Evolutionary conservation across 2,329 filamentous ascomycete genomes (phyloP).

Genomic region (Penicillium sp.): DNA sequence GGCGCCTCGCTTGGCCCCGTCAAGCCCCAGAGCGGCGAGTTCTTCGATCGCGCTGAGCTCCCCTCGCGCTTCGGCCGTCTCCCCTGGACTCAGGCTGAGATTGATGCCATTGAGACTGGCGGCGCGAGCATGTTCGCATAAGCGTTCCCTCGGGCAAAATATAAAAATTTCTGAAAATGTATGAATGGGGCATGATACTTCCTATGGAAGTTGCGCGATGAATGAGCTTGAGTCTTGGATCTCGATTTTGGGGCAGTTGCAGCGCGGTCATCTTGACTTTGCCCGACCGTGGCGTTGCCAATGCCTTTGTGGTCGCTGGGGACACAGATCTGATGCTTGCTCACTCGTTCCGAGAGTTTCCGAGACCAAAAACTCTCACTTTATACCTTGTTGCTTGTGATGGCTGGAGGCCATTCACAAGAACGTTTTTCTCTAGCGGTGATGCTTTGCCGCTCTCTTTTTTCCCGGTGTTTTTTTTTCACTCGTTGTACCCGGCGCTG

Average conservation of each 20-base stretch:
- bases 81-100: slow-evolving; percentile 76
- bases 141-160: neutral
- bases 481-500: slow-evolving; percentile 31
- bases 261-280: slow-evolving; percentile 2
- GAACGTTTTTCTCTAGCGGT: slow-evolving; percentile 11
- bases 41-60: slow-evolving; percentile 86
- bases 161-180: slow-evolving; percentile 10
- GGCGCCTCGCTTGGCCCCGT: slow-evolving; percentile 74
- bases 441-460: slow-evolving; percentile 14
- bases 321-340: neutral
- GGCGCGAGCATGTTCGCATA: slow-evolving; percentile 68
- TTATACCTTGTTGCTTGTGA: slow-evolving; percentile 7
- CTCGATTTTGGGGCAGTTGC: slow-evolving; percentile 11
- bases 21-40: slow-evolving; percentile 68
- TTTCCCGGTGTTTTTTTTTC: slow-evolving; percentile 13
- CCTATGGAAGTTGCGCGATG: slow-evolving; percentile 18
- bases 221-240: neutral
- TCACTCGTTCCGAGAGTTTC: slow-evolving; percentile 5
- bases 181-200: slow-evolving; percentile 26
- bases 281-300: slow-evolving; percentile 9
- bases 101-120: slow-evolving; percentile 92
- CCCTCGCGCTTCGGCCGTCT: slow-evolving; percentile 77
- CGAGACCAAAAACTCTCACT: slow-evolving; percentile 1
- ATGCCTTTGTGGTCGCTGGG: slow-evolving; percentile 1
- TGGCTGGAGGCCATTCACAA: neutral